These are phyloP conservation scores for Protoeuglena noctilucae DNA, from an alignment of 139 green algal genomes.

Conservation along the genomic window DNA sequence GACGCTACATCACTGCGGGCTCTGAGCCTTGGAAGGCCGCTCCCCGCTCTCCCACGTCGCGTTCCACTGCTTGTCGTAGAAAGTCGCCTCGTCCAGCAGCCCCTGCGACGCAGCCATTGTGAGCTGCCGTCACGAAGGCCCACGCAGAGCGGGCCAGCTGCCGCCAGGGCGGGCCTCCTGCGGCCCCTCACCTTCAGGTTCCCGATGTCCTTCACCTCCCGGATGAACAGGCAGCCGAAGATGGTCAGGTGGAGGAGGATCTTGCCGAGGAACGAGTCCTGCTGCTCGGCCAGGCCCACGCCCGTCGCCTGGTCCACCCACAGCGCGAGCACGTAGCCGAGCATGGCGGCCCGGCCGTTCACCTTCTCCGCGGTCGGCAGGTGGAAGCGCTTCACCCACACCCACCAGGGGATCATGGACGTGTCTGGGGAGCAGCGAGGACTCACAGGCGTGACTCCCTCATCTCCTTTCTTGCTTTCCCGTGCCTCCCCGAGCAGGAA, in stretches of 20 bases:
- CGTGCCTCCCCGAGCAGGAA: no score
- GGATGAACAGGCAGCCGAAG: constrained; percentile 22
- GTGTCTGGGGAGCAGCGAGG: no score
- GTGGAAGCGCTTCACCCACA: constrained; percentile 85
- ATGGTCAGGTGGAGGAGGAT: constrained; percentile 64
- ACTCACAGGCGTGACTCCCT: no score
- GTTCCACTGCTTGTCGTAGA: constrained; percentile 83
- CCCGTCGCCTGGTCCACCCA: constrained; percentile 63
- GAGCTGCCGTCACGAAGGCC: constrained; percentile 55
- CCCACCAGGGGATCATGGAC: constrained; percentile 79
- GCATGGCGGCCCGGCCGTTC: constrained; percentile 82
- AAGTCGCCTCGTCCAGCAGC: constrained; percentile 77
- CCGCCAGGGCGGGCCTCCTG: constrained; percentile 31
- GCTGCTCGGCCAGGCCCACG: constrained; percentile 69
- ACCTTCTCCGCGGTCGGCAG: constrained; percentile 79
- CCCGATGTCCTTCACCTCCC: background rate
- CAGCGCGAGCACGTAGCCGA: constrained; percentile 70
- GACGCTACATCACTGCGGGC: no score
- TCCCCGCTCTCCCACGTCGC: constrained; percentile 52
- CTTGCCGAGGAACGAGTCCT: constrained; percentile 81
- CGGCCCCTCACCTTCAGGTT: background rate
- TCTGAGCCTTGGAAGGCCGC: constrained; percentile 45
- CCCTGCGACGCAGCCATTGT: no score
- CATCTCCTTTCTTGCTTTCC: no score
- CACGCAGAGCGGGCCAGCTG: constrained; percentile 41